Percentiles rank a stretch among this genome's conserved stretches.
Conservation (phyloP, 106 monocot genomes). For the Dioscorea zingiberensis region DNA sequence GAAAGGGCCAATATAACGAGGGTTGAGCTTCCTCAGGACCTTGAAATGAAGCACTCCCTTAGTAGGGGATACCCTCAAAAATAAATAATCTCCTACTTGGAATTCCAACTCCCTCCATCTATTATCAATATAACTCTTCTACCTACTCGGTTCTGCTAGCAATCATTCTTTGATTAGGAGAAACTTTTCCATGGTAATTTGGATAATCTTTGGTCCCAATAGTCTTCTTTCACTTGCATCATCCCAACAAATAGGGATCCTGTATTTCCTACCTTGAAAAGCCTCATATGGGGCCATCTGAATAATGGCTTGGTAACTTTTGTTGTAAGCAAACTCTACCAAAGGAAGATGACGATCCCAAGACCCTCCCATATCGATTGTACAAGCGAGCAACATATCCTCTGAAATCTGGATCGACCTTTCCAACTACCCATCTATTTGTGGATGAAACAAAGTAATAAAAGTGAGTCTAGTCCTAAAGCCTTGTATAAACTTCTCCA, state of each 20-base stretch:
- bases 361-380: background rate
- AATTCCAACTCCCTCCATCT: background rate
- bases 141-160: background rate
- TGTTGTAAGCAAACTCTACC: conserved; percentile 9
- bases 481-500: background rate
- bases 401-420: conserved; percentile 1
- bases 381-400: conserved; percentile 2
- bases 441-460: background rate
- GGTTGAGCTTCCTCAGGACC: background rate
- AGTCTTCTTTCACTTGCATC: background rate
- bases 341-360: background rate
- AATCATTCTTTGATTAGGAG: no score
- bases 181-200: no score
- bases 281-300: background rate
- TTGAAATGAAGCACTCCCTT: background rate
- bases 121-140: background rate
- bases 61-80: background rate
- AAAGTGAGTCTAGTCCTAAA: background rate
- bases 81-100: background rate
- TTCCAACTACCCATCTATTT: conserved; percentile 1
- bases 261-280: background rate
- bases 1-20: conserved; percentile 1
- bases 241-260: background rate
- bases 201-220: background rate
- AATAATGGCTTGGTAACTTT: background rate